Percentiles rank a stretch among this genome's conserved stretches.
These are phyloP conservation scores for Lachancea meyersii DNA, from an alignment of 805 yeast genomes.

Conservation along the genomic window DNA sequence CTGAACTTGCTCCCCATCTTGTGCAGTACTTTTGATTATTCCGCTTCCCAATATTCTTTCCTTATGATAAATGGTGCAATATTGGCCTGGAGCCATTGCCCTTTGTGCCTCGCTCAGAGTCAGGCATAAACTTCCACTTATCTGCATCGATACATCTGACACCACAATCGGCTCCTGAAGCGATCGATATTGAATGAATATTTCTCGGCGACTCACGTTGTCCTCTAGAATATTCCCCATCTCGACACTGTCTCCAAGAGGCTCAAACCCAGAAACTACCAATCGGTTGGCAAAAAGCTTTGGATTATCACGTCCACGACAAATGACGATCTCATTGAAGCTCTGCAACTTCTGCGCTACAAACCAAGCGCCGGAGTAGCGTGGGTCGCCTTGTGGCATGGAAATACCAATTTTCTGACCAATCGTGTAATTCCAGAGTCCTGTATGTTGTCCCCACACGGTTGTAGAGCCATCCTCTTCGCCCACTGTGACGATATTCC, in stretches of 20 bases:
- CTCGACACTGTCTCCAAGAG: slow-evolving; percentile 6
- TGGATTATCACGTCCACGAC: slow-evolving; percentile 57
- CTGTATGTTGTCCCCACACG: slow-evolving; percentile 76
- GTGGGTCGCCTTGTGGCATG: slow-evolving; percentile 85
- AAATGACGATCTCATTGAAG: slow-evolving; percentile 73
- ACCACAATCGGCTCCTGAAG: slow-evolving; percentile 54
- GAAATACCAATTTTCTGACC: slow-evolving; percentile 72
- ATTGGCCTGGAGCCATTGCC: slow-evolving; percentile 90
- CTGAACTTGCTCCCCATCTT: too few relatives aligned
- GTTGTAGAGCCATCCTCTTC: slow-evolving; percentile 50
- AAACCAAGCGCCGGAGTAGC: slow-evolving; percentile 76
- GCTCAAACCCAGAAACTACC: slow-evolving; percentile 35
- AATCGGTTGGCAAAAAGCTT: slow-evolving; percentile 45
- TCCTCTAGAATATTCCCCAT: slow-evolving; percentile 3
- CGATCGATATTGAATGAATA: slow-evolving; percentile 65
- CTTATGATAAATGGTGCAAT: slow-evolving; percentile 62
- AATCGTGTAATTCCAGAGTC: slow-evolving; percentile 91
- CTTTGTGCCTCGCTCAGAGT: slow-evolving; percentile 42
- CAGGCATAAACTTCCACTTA: slow-evolving; percentile 27
- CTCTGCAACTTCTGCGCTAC: slow-evolving; percentile 62
- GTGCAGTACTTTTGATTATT: slow-evolving; percentile 13
- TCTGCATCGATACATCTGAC: neutral
- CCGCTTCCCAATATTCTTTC: slow-evolving; percentile 68
- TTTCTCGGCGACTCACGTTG: slow-evolving; percentile 7
- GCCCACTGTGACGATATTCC: slow-evolving; percentile 55